Evolutionary conservation across 306 rosid species (phyloP).

Genomic region (Senna siamea): DNA sequence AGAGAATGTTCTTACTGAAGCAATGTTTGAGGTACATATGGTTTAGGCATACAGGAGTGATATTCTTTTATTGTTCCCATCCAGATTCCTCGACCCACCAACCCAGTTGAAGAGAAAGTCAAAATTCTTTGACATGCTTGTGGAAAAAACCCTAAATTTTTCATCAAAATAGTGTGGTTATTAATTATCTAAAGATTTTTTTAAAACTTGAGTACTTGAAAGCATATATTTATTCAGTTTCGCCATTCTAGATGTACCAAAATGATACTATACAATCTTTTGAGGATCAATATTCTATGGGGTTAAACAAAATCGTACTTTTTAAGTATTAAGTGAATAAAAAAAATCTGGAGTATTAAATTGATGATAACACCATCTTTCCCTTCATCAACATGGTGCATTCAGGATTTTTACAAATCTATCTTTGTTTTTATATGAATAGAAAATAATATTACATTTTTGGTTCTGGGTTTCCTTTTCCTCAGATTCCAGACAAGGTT

Average conservation of each 20-base stretch:
- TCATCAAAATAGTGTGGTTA: background rate
- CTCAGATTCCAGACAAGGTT: slow-evolving; percentile 63
- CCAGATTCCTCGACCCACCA: background rate
- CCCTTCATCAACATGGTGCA: too few species aligned
- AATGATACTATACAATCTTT: too few species aligned
- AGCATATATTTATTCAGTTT: background rate
- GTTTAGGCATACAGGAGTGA: background rate
- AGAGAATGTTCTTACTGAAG: slow-evolving; percentile 68
- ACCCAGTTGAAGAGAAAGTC: background rate
- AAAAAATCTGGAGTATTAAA: background rate
- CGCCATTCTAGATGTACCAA: background rate
- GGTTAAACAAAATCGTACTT: background rate
- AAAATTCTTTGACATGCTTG: too few species aligned
- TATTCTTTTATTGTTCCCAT: background rate
- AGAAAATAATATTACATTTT: background rate
- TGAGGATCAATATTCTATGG: background rate
- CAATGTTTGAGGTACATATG: slow-evolving; percentile 70
- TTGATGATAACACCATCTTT: background rate
- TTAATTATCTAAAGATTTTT: background rate
- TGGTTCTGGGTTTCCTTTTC: background rate
- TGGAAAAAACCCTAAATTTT: background rate
- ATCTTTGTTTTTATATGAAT: background rate
- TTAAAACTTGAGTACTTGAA: background rate
- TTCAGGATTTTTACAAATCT: too few species aligned
- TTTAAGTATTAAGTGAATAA: background rate